Evolutionary conservation across 225 moss, liverwort and hornwort species (phyloP).

Genomic region (Anthoceros angustus): DNA sequence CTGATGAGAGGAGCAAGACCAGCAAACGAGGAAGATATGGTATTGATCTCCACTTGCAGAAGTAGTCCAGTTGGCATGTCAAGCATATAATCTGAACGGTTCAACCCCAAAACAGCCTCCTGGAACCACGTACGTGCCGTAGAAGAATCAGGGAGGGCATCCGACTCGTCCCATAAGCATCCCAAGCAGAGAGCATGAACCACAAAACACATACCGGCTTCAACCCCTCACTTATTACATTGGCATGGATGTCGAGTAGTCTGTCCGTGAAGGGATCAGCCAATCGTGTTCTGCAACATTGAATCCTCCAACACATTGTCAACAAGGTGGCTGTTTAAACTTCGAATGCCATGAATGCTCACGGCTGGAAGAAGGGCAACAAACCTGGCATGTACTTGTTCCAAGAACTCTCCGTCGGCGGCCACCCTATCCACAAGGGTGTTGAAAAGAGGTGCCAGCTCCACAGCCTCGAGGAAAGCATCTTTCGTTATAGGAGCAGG

Average conservation of each 20-base stretch:
- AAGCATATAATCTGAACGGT: constrained; percentile 89
- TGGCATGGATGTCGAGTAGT: constrained; percentile 50
- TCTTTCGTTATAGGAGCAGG: constrained; percentile 55
- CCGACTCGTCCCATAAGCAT: not conserved
- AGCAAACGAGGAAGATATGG: constrained; percentile 80
- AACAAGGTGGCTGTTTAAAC: not conserved
- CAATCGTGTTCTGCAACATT: constrained; percentile 34
- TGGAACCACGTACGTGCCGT: constrained; percentile 11
- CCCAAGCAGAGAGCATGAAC: not conserved
- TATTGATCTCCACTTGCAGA: constrained; percentile 88
- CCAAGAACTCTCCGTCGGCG: constrained; percentile 58
- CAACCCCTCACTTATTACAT: constrained; percentile 47
- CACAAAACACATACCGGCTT: constrained; percentile 25
- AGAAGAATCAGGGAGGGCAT: not conserved
- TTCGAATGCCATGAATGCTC: not conserved
- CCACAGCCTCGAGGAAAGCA: constrained; percentile 42
- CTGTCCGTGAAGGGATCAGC: constrained; percentile 71
- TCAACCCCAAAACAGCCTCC: constrained; percentile 64
- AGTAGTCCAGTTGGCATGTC: constrained; percentile 68
- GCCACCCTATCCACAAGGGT: constrained; percentile 72
- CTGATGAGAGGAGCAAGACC: constrained; percentile 54
- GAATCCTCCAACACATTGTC: not conserved
- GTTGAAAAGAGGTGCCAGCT: constrained; percentile 65
- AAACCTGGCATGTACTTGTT: constrained; percentile 43
- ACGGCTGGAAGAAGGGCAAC: not conserved